Base-by-base conservation (phyloP, 306 rosid genomes). In the Vigna radiata region DNA sequence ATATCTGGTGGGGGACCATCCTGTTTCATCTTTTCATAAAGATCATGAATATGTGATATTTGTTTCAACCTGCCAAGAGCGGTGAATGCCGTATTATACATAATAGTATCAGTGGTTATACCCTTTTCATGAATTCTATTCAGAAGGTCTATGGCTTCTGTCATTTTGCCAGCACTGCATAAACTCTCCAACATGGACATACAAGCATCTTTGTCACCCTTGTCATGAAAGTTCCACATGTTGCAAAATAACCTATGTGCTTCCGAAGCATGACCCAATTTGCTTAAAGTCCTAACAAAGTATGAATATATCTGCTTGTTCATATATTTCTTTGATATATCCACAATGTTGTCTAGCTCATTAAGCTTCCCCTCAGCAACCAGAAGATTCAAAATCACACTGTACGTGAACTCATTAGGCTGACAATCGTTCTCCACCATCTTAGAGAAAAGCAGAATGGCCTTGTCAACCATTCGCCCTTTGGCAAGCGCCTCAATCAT, bases 231-330 rank as follows among this genome's bases (percentile, higher is more conserved):
- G 78, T 72, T 89, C 97, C 97, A 92, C 98, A 95, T 92, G 80
- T 84, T 86, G 89, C 98, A 92, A 79, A 95, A 95, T 48, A 95
- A 75, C 65, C 93, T 85, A 80, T 95, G 98, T 41, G 98, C 95
- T 88, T 92, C 97, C 82, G 90, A 76, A 65, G 86, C 79, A 85
- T 90, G 95, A 27, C 98, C 98, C 77, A 90, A 75, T 81, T 87
- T 88, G 79, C 92, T 90, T 78, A 95, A 78, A 7, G 96, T 87
- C 87, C 86, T 87, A 6, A 92, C 95, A 39, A 90, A 88, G 79
- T 87, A 95, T 1, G 93, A 93, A 75, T 92, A 89, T 76, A 89
- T 87, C 10, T 82, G 79, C 84, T 83, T 90, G 36, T 85, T 88
- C 67, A 89, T 72, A 82, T 84, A 89, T 65, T 83, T 88, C 82